Evolutionary conservation across 140 eudicot species (phyloP).

Genomic region (Stevia rebaudiana): DNA sequence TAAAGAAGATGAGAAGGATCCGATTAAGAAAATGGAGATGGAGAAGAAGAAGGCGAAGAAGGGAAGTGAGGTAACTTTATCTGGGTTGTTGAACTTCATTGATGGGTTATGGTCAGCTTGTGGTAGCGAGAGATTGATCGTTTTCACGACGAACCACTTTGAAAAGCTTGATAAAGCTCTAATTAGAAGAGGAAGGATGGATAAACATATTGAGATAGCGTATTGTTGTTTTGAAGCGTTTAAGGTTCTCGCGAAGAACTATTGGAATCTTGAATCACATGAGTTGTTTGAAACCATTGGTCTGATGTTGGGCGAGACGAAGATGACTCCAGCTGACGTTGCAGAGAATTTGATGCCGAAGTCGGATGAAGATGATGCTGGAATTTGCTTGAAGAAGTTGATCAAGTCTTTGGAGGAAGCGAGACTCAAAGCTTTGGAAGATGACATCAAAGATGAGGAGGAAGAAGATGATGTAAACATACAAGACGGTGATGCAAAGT

Average conservation of each 20-base stretch:
- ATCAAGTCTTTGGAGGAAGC: conserved; percentile 27
- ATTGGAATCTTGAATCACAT: conserved; percentile 34
- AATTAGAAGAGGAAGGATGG: conserved; percentile 39
- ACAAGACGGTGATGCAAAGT: conserved; percentile 8
- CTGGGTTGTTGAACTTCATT: conserved; percentile 35
- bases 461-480: conserved; percentile 17
- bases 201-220: conserved; percentile 41
- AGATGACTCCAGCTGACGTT: conserved; percentile 45
- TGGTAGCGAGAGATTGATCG: conserved; percentile 43
- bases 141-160: conserved; percentile 34
- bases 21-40: background rate
- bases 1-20: conserved; percentile 22
- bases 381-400: conserved; percentile 27
- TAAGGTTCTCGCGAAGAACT: conserved; percentile 38
- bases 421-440: conserved; percentile 25
- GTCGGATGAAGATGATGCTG: conserved; percentile 29
- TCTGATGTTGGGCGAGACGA: conserved; percentile 14
- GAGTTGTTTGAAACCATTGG: conserved; percentile 23
- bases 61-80: conserved; percentile 39
- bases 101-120: conserved; percentile 50
- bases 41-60: conserved; percentile 1
- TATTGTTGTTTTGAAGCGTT: conserved; percentile 41
- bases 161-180: conserved; percentile 37
- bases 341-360: conserved; percentile 42
- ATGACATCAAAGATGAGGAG: conserved; percentile 23